Evolutionary conservation across 345 rosid genomes (phyloP).

Genomic region (Erucastrum elatum): DNA sequence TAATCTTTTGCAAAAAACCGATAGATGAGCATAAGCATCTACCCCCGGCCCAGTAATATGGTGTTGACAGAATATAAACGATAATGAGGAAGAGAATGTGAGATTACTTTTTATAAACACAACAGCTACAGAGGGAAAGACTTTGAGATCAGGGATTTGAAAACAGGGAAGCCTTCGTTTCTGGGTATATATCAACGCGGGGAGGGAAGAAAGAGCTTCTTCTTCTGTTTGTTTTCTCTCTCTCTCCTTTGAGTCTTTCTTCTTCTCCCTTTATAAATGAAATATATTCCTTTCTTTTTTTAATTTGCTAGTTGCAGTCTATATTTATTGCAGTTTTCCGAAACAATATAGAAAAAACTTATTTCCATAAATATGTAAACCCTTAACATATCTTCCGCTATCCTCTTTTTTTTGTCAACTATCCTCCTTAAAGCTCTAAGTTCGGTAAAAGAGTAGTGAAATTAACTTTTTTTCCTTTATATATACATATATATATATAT

Average conservation of each 20-base stretch:
- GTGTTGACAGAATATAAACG: slow-evolving; percentile 53
- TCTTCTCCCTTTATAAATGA: not conserved
- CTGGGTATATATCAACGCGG: slow-evolving; percentile 20
- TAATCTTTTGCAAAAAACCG: slow-evolving; percentile 14
- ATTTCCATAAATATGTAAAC: not conserved
- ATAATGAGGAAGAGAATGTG: slow-evolving; percentile 50
- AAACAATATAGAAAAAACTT: too few species aligned
- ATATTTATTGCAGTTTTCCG: slow-evolving; percentile 23
- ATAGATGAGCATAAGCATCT: slow-evolving; percentile 1
- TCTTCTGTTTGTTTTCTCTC: slow-evolving; percentile 13
- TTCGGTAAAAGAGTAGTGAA: not conserved
- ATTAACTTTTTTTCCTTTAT: not conserved
- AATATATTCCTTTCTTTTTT: not conserved
- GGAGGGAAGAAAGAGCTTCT: slow-evolving; percentile 20
- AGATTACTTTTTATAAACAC: slow-evolving; percentile 20
- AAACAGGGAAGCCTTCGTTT: slow-evolving; percentile 34
- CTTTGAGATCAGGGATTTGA: not conserved
- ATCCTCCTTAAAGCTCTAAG: not conserved
- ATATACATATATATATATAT: not conserved
- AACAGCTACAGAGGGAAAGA: not conserved
- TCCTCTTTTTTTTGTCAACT: not conserved
- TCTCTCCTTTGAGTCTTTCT: slow-evolving; percentile 22
- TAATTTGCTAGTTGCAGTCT: slow-evolving; percentile 6
- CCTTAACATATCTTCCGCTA: not conserved
- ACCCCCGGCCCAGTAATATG: slow-evolving; percentile 16